Conservation (phyloP, 495 filamentous ascomycete genomes). For the Penicillium argentinense region DNA sequence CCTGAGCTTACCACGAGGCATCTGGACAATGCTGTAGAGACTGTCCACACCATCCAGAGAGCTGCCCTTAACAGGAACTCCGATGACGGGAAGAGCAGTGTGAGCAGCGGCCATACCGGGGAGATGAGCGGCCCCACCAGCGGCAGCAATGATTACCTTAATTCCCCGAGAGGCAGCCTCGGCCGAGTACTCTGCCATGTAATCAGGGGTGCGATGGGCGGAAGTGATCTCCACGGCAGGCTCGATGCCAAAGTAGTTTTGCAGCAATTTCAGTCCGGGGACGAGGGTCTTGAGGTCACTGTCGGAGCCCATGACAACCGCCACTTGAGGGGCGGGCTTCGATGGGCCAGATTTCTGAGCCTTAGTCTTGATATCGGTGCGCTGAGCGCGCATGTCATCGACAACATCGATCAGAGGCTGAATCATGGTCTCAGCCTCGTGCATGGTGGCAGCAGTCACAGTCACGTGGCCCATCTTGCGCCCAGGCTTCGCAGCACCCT, state of each 20-base stretch:
- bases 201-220: slow-evolving; percentile 85
- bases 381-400: slow-evolving; percentile 63
- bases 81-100: slow-evolving; percentile 89
- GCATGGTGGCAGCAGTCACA: slow-evolving; percentile 65
- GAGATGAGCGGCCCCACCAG: slow-evolving; percentile 87
- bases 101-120: slow-evolving; percentile 90
- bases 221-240: slow-evolving; percentile 84
- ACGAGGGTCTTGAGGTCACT: slow-evolving; percentile 81
- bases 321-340: slow-evolving; percentile 61
- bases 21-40: slow-evolving; percentile 86
- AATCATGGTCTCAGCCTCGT: slow-evolving; percentile 69
- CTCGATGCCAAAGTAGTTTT: slow-evolving; percentile 68
- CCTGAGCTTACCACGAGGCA: slow-evolving; percentile 64
- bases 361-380: slow-evolving; percentile 48
- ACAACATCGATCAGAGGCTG: slow-evolving; percentile 62
- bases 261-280: slow-evolving; percentile 73
- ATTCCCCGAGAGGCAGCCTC: slow-evolving; percentile 67
- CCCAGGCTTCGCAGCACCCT: slow-evolving; percentile 76
- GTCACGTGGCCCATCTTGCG: slow-evolving; percentile 97
- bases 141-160: slow-evolving; percentile 92
- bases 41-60: slow-evolving; percentile 87
- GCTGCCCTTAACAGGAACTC: slow-evolving; percentile 86
- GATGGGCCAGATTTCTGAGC: slow-evolving; percentile 29
- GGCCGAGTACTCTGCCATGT: slow-evolving; percentile 75
- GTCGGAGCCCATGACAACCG: slow-evolving; percentile 94